These are phyloP conservation scores for Yamadazyma olivae DNA, from an alignment of 805 yeast genomes.

Conservation along the genomic window DNA sequence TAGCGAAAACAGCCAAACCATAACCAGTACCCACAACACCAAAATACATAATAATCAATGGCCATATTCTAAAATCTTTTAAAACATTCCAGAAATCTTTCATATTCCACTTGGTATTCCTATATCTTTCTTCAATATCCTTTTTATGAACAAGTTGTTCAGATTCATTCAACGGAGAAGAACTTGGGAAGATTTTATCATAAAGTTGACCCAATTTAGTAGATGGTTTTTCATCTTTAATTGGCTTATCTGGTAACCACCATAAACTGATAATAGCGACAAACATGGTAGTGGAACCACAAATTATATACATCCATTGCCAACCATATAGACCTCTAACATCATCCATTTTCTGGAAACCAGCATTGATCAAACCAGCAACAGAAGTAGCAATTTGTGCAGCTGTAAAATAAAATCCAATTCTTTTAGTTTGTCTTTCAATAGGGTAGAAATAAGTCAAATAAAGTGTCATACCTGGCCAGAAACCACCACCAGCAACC, in stretches of 20 bases:
- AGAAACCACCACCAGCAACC: conserved; percentile 77
- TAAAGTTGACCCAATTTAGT: background rate
- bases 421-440: conserved; percentile 69
- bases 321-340: conserved; percentile 70
- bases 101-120: conserved; percentile 51
- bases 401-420: conserved; percentile 88
- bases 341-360: conserved; percentile 81
- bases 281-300: conserved; percentile 65
- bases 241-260: conserved; percentile 87
- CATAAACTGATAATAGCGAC: conserved; percentile 65
- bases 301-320: conserved; percentile 82
- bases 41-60: conserved; percentile 80
- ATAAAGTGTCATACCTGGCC: conserved; percentile 90
- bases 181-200: conserved; percentile 10
- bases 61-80: conserved; percentile 71
- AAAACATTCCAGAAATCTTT: conserved; percentile 54
- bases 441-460: conserved; percentile 83
- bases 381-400: conserved; percentile 91
- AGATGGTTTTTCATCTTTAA: conserved; percentile 5
- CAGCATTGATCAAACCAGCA: conserved; percentile 84
- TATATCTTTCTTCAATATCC: conserved; percentile 58
- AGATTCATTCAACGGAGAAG: conserved; percentile 49
- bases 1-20: conserved; percentile 82
- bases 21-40: conserved; percentile 92
- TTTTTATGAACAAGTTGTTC: conserved; percentile 55